Evolutionary conservation across 306 rosid species (phyloP), one percentile per base, ranked within the genome.

Genomic region (Prinsepia uniflora): DNA sequence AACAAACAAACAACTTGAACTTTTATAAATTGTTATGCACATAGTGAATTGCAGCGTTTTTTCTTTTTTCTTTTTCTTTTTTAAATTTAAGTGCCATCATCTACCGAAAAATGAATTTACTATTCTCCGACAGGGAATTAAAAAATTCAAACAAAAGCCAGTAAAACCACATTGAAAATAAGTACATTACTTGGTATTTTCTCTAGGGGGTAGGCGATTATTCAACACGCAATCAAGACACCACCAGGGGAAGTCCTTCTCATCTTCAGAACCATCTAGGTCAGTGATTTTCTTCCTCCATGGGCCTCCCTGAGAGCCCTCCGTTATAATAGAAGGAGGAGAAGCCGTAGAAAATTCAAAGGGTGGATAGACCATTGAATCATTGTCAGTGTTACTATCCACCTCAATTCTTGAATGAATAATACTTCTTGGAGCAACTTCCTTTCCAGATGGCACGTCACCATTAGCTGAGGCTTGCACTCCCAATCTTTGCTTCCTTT

Each of bases 221-320:
- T 80, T 86, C 84, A 95, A 86, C 63, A 95, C 82, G 15, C 96
- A 95, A 66, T 95, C 99, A 71, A 91, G 77, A 82, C 96, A 89
- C 99, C 99, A 95, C 83, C 84, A 86, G n/a, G 99, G 99, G 44
- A 95, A 82, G 78, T 91, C 99, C 79, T 91, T 94, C 72, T 91
- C 99, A 73, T 91, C 99, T 83, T 91, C 97, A 24, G 88, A 82
- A 76, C 96, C 99, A 85, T 91, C 96, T 71, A 95, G 84, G 75
- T 87, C 93, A 59, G 96, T 91, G 76, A 91, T 85, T 76, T 86
- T 86, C 86, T 88, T 95, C 53, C 99, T 89, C 99, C 99, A 95
- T 2, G 96, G 97, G 64, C 96, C 99, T 72, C 99, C 99, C 46
- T 95, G 90, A 61, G 85, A 75, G 70, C 99, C 97, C 91, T 95